A percentile compares a stretch with the other conserved stretches of the same genome.
Evolutionary conservation across 331 rosid genomes (phyloP).

Genomic region (Malus hybrid): DNA sequence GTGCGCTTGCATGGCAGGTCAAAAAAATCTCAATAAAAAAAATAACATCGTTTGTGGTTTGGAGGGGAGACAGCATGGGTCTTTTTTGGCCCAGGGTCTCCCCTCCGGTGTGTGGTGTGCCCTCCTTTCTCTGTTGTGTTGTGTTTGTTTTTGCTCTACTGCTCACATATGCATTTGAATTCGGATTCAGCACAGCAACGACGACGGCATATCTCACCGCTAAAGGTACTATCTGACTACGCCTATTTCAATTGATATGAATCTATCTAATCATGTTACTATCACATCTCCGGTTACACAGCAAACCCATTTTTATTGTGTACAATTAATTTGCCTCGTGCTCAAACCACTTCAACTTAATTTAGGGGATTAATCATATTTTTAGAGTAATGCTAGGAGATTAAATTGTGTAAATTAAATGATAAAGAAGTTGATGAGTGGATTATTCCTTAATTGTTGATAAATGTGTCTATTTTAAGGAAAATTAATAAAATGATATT

Average conservation of each 20-base stretch:
- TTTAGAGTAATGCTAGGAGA: no score
- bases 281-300: not conserved
- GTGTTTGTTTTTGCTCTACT: not conserved
- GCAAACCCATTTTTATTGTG: not conserved
- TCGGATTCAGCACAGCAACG: not conserved
- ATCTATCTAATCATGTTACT: not conserved
- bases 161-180: not conserved
- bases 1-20: constrained; percentile 99
- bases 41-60: constrained; percentile 16
- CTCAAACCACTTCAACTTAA: no score
- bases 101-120: constrained; percentile 37
- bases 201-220: not conserved
- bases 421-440: no score
- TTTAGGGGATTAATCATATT: no score
- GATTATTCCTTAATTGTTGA: no score
- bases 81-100: constrained; percentile 53
- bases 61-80: constrained; percentile 66
- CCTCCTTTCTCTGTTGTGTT: not conserved
- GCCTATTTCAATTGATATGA: not conserved
- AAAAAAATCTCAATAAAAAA: constrained; percentile 38
- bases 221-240: not conserved
- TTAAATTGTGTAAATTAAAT: no score
- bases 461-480: no score
- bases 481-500: no score
- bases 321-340: not conserved